Base-by-base conservation (phyloP, 192 early-diverging fungal species). In the Phycomyces blakesleeanus region DNA sequence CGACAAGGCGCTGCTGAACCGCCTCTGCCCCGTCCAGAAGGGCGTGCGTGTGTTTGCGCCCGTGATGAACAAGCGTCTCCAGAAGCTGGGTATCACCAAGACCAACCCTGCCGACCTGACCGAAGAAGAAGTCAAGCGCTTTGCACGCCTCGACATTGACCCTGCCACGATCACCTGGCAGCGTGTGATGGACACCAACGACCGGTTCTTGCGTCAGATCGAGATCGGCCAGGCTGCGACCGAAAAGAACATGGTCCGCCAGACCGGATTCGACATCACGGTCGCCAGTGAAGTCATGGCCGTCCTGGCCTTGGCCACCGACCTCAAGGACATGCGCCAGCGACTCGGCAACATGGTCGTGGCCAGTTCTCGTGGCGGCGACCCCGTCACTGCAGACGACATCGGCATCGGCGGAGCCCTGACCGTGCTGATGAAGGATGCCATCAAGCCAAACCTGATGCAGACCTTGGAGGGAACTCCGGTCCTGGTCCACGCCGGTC, bases 281-380 rank as follows among this genome's bases (percentile, higher is more conserved):
- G 97, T 99, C n/a, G 95, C 94, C 16, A 92, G 90, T 71, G 97
- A 99, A 76, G 88, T 93, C 74, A 99, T 99, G 97, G 97, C 97
- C 5, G 93, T 99, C 3, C 77, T 99, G 29, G 95, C 97, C 4
- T 77, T 99, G 40, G 89, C 91, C 22, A 96, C 93, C 3, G 89
- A 89, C 73, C 70, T 99, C 61, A 67, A 76, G 34, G 97, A 99
- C 63, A 97, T 99, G 96, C 83, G 97, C 26, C 83, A 91, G 61
- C 81, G 96, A 20, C 78, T 99, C 16, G 97, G 94, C 6, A 80
- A 83, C 42, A 99, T 99, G 94, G 95, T 98, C 0, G 92, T 99
- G 25, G 95, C 94, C 22, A 85, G 82, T 66, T 92, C 81, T 78
- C 87, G 86, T 68, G 22, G 69, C 0, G 95, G 93, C 22, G 81